Base-by-base conservation (phyloP, 768 basidiomycete species). In the Lentinula raphanica region DNA sequence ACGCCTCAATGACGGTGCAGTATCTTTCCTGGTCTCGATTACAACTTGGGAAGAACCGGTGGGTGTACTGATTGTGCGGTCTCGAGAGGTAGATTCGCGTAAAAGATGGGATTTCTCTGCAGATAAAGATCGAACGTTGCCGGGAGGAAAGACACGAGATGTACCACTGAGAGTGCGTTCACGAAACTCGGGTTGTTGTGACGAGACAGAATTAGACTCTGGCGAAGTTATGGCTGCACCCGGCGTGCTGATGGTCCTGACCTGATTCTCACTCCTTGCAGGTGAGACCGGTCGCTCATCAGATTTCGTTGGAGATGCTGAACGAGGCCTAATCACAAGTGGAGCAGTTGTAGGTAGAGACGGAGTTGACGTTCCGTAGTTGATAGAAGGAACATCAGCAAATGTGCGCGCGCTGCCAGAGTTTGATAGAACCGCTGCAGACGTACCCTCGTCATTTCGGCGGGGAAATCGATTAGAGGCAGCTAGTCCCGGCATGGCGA, bases 401-500 rank as follows among this genome's bases (percentile, higher is more conserved):
- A 25, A 23, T 15, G 13, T 28, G 12, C 54, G 39, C 7, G 28
- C 42, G 15, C 28, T 45, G 28, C 28, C 42, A 40, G 21, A 45
- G 15, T 56, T 56, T n/a, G 54, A 29, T 8, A 42, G 45, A 23
- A 42, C 25, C 28, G 29, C 36, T 21, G 32, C 9, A 15, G 45
- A n/a, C 17, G 36, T 5, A 19, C 6, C 17, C n/a, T 29, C 50
- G 54, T 42, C 39, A 31, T 56, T 21, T n/a, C 23, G 13, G 3
- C 40, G 39, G 32, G 54, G 39, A 56, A 56, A 56, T 56, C 54
- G 39, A 42, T 35, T 46, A 25, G 54, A 56, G 11, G 54, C 65
- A 13, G 74, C 74, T 77, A 92, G 80, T 3, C 90, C 90, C 7
- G 87, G 87, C 83, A 92, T 83, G 11, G 88, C 90, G 49, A 90